A percentile compares a stretch with the other conserved stretches of the same genome.
phyloP scores from a whole-genome alignment of 108 stramenopile genomes.

The Fragilariopsis cylindrus region DNA sequence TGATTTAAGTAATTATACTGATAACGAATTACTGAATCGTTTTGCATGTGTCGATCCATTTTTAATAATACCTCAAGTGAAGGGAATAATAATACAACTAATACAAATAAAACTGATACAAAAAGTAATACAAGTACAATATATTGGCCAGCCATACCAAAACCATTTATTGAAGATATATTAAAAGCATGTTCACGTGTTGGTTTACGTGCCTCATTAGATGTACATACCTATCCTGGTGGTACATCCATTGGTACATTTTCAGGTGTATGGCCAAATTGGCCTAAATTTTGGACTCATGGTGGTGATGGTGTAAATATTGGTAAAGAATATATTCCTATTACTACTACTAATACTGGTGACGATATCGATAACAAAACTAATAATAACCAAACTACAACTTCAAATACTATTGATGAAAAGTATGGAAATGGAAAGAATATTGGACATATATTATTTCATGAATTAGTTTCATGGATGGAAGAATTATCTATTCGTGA shows the following conservation, averaged over 20 bases:
- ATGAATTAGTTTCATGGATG: constrained; percentile 60
- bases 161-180: constrained; percentile 46
- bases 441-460: constrained; percentile 49
- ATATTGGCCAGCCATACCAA: constrained; percentile 71
- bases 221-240: constrained; percentile 76
- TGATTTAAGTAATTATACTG: constrained; percentile 24
- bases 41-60: constrained; percentile 76
- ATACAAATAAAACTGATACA: not conserved
- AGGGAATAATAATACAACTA: not conserved
- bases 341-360: no score
- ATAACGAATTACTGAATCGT: constrained; percentile 34
- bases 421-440: constrained; percentile 38
- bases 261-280: constrained; percentile 73
- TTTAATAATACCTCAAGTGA: constrained; percentile 17
- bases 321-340: no score
- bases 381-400: no score
- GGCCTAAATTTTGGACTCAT: constrained; percentile 68
- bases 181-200: constrained; percentile 48
- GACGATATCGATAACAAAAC: no score
- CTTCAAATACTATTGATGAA: not conserved
- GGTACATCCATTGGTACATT: constrained; percentile 78
- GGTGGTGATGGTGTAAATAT: constrained; percentile 35
- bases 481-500: constrained; percentile 50
- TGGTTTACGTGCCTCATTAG: constrained; percentile 37
- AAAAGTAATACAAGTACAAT: constrained; percentile 16